phyloP scores from a whole-genome alignment of 2,329 filamentous ascomycete species.

The Ceratocystis papillata region DNA sequence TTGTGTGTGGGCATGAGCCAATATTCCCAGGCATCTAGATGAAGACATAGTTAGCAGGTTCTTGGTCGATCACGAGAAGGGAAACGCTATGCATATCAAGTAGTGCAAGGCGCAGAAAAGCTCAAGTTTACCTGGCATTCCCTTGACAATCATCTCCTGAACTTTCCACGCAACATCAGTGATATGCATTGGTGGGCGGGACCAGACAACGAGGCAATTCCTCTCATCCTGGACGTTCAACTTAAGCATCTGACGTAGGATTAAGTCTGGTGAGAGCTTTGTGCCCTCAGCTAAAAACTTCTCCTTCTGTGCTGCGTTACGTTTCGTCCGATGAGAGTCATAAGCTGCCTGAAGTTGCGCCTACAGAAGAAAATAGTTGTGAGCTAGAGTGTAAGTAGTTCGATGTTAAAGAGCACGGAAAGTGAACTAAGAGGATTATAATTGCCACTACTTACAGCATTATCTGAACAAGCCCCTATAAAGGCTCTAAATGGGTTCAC shows the following conservation, averaged over 20 bases:
- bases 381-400: neutral
- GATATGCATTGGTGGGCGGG: constrained; percentile 64
- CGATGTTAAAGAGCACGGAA: neutral
- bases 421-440: neutral
- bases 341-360: constrained; percentile 61
- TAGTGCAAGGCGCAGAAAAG: no score
- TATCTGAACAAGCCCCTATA: constrained; percentile 54
- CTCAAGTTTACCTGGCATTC: constrained; percentile 51
- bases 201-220: constrained; percentile 82
- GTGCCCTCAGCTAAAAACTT: constrained; percentile 58
- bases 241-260: constrained; percentile 12
- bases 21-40: constrained; percentile 42
- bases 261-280: constrained; percentile 52
- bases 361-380: constrained; percentile 29
- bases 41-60: neutral
- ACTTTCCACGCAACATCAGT: constrained; percentile 55
- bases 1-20: constrained; percentile 75
- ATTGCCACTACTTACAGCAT: constrained; percentile 44
- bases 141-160: constrained; percentile 53
- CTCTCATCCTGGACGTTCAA: constrained; percentile 60
- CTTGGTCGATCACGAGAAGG: no score
- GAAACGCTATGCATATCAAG: no score
- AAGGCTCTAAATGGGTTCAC: constrained; percentile 40
- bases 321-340: constrained; percentile 57
- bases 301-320: constrained; percentile 64